These are phyloP conservation scores for Fusarium fracticaudum DNA, from an alignment of 2,329 filamentous ascomycete species.

Conservation along the genomic window DNA sequence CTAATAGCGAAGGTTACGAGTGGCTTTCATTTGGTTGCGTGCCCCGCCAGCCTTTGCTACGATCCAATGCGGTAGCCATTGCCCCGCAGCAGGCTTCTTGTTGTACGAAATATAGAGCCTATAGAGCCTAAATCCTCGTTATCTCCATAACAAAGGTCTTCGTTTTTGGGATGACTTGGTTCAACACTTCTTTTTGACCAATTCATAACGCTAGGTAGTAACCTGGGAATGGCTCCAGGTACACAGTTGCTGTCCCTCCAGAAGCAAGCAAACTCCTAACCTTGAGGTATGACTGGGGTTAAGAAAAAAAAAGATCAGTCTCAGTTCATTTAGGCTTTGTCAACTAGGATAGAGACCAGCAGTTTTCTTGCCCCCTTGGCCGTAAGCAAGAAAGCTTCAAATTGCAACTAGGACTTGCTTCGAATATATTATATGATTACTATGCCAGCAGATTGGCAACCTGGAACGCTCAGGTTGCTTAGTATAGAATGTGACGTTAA, in stretches of 20 bases:
- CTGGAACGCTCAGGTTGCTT: neutral
- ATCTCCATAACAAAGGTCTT: too few relatives aligned
- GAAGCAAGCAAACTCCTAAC: neutral
- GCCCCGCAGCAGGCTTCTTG: constrained; percentile 16
- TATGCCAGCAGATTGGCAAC: neutral
- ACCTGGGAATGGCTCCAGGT: neutral
- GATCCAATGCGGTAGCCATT: neutral
- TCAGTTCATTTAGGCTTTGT: neutral
- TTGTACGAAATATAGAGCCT: neutral
- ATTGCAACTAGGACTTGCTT: neutral
- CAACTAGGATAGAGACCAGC: neutral
- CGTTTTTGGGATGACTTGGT: too few relatives aligned
- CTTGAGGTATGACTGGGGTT: neutral
- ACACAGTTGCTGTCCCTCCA: neutral
- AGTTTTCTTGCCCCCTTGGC: neutral
- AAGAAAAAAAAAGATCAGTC: neutral
- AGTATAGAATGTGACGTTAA: neutral
- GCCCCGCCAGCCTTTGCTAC: constrained; percentile 16
- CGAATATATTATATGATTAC: neutral
- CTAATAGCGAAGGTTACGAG: constrained; percentile 9
- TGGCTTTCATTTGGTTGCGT: constrained; percentile 22
- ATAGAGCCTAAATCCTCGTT: too few relatives aligned
- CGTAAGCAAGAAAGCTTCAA: neutral
- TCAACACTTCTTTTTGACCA: neutral
- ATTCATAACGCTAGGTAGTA: neutral